Base-by-base conservation (phyloP, 805 yeast genomes). In the Teunomyces atbi region DNA sequence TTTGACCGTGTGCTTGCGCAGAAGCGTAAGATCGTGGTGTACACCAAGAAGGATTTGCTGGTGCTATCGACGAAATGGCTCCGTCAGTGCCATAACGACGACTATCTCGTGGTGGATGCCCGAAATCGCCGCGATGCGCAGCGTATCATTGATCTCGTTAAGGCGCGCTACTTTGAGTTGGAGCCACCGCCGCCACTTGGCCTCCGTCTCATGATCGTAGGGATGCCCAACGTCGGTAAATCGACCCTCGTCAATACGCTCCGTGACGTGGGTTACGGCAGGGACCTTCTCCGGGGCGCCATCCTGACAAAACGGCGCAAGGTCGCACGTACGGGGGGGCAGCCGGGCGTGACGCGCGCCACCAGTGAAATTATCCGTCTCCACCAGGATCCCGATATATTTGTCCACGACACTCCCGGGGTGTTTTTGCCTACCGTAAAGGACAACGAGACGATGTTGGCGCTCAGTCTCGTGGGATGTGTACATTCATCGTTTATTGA, bases 141-240 rank as follows among this genome's bases (percentile, higher is more conserved):
- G 11, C 64, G 66, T 36, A 61, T 91, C 3, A 66, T 86, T 12
- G 71, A 77, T 7, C 55, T 71, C 10, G 68, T 88, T 3, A 71
- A 71, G 30, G 71, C 75, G 44, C 66, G 68, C 44, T 76, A 78
- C 55, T 51, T 63, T 21, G 51, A 60, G 3, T 69, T 81, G 75
- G 64, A 62, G 15, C 89, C 92, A 0, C 79, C 83, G 1, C 95
- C 96, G 0, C 97, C 97, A 0, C 64, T 90, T 48, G 98, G 98
- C 0, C 69, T 86, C 41, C 66, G 90, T 18, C 64, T 87, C 47
- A 72, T 91, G 72, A 79, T 92, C 38, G 83, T 85, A 5, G 99
- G 99, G 0, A 87, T 94, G 94, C 99, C 99, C 1, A 94, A 94
- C 61, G 96, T 90, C n/a, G 99, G 99, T 0, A 94, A 94, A 64